Base-by-base conservation (phyloP, 2,329 filamentous ascomycete genomes). In the Lasiodiplodia sp. region DNA sequence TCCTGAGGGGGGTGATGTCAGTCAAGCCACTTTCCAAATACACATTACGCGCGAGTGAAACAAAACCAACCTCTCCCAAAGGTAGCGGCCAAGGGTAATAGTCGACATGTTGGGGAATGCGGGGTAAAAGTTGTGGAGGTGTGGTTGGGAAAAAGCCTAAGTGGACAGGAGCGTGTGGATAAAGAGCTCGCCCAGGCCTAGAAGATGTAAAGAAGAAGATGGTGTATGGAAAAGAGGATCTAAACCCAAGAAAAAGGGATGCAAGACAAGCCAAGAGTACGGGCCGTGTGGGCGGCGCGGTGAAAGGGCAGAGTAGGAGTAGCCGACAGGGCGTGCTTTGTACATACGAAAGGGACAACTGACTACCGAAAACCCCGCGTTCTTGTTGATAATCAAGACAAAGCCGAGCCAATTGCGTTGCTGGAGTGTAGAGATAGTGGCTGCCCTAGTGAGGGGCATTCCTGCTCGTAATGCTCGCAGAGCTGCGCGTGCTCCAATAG, bases 71-170 rank as follows among this genome's bases (percentile, higher is more conserved):
- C 75, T 77, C 55, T 79, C 75, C 80, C 80, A 83, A 71, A 83
- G 77, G 70, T 82, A 83, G 23, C 73, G 75, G 4, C 80, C 81
- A 11, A 83, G 79, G 2, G 79, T 76, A 40, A 82, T 78, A 40
- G 79, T 80, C 18, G 72, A 31, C 70, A 73, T 73, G 16, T 67
- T 71, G 21, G 23, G 40, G 7, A 49, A 18, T 38, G 53, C 51
- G 28, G 49, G 34, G 62, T 25, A 57, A 47, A 25, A 28, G 31
- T 8, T 34, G 31, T 37, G 14, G 12, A 31, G 44, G 23, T 6
- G 47, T 31, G 25, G 47, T 63, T 23, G 37, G 25, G 57, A 28
- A 37, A 14, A 3, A 18, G 18, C 4, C 16, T 12, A 14, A 10
- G 28, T 47, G 25, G 28, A 6, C 10, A 25, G 21, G 28, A 34